Conservation (phyloP, 371 early-diverging fungal genomes). For the Mortierella sp. region DNA sequence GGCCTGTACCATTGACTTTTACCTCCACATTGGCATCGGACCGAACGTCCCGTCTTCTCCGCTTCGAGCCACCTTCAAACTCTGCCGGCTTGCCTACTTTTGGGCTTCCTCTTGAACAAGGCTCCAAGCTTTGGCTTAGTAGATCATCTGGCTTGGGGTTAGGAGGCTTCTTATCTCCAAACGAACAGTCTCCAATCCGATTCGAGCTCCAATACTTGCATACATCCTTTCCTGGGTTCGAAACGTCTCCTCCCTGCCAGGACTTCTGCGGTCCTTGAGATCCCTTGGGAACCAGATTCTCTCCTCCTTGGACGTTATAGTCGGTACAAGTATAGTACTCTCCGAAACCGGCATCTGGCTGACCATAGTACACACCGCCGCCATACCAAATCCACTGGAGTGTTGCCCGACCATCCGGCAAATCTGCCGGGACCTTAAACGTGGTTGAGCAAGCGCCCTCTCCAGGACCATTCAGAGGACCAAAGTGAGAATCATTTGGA, state of each 20-base stretch:
- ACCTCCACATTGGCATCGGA: constrained; percentile 20
- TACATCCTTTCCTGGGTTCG: constrained; percentile 59
- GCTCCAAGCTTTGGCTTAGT: constrained; percentile 44
- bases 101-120: constrained; percentile 28
- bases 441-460: constrained; percentile 57
- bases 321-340: constrained; percentile 68
- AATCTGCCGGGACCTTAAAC: constrained; percentile 60
- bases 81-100: constrained; percentile 37
- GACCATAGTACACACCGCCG: constrained; percentile 64
- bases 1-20: neutral
- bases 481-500: constrained; percentile 46
- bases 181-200: constrained; percentile 64
- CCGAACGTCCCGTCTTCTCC: constrained; percentile 29
- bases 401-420: constrained; percentile 64
- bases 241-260: constrained; percentile 63
- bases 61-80: constrained; percentile 36
- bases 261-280: constrained; percentile 14
- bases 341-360: constrained; percentile 62
- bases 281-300: constrained; percentile 5
- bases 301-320: constrained; percentile 60
- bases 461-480: constrained; percentile 58
- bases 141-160: constrained; percentile 40
- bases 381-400: constrained; percentile 74
- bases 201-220: constrained; percentile 72
- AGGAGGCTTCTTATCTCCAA: constrained; percentile 49